Base-by-base conservation (phyloP, 2,329 filamentous ascomycete genomes). In the Trichophyton benhamiae region DNA sequence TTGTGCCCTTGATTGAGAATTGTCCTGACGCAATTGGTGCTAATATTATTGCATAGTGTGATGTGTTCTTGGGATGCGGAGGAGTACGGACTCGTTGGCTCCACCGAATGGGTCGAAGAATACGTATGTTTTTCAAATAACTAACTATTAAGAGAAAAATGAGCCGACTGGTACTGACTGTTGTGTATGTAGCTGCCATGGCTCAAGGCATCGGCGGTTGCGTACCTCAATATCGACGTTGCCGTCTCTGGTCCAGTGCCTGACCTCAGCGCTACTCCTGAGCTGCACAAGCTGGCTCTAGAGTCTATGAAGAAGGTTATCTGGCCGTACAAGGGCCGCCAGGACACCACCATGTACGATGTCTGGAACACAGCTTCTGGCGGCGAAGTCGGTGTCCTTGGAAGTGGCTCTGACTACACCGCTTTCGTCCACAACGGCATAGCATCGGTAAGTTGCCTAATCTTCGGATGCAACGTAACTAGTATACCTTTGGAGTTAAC, bases 181-280 rank as follows among this genome's bases (percentile, higher is more conserved):
- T 42, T 27, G 25, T 20, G 25, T 41, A 55, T 20, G 20, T 48
- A 65, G 64, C 69, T 78, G 20, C 76, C 75, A 1, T 79, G 77
- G 77, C 68, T 80, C 42, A 75, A 72, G 57, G 71, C 66, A 1
- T 71, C 76, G 3, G 74, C 74, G 2, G 72, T 79, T 2, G 74
- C 77, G 0, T 81, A 82, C 59, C 71, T 82, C 57, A 82, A 82
- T 66, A 71, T 82, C 38, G 80, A 82, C 52, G 72, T 79, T 2
- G 80, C 77, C 0, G 75, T 76, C 1, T 74, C 75, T 4, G 79
- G 79, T 0, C 76, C 72, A 3, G 69, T 74, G 4, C 76, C 71
- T 3, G 70, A 69, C 5, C 61, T 76, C 25, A 67, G 70, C 7
- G 75, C 75, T 3, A 72, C 74, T 1, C 76, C 76, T 3, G 72